Evolutionary conservation across 2,329 filamentous ascomycete genomes (phyloP), one percentile per base, ranked within the genome.

Genomic region (Pseudohalonectria lignicola): DNA sequence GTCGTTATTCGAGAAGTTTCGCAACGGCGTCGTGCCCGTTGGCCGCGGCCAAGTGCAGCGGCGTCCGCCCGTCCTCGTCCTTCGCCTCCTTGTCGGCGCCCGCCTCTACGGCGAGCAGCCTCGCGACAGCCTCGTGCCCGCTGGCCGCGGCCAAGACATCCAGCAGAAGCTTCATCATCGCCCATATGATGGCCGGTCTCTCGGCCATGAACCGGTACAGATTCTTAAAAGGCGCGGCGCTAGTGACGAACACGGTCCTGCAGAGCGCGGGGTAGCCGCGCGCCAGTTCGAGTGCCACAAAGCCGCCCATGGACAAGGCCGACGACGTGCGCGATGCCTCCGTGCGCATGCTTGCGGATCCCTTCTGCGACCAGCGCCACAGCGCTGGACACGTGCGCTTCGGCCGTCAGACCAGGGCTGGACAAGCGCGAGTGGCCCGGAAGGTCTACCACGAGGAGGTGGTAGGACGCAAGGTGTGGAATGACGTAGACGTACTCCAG

Each of bases 231-330:
- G 59, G 55, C 34, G 51, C 44, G 3, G 53, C 51, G 3, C 58
- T 59, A 12, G 59, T 58, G 8, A 56, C 46, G 31, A 61, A 60
- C 15, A 55, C 50, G 34, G 54, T 55, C 19, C 44, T 37, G 12
- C 61, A 57, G 5, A 63, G 45, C 11, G 55, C 53, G 1, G 61
- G 59, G 37, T 60, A 48, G 15, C 52, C 46, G 26, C 47, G 47
- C 21, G 53, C 51, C 5, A 64, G 43, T 13, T 53, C 49, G 41
- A 58, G 45, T 25, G 49, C 48, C 2, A 62, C 41, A 39, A 53
- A 64, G 2, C 59, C 61, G 10, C 61, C 61, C 38, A 60, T 58
- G 2, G 61, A 66, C 17, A 65, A n/a, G 32, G 3, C 61, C 61
- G 23, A 61, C 57, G 21, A 65, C 32, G 43, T 65, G 62, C 4